Conservation (phyloP, 805 yeast genomes). For the Saccharomycopsis sp. region DNA sequence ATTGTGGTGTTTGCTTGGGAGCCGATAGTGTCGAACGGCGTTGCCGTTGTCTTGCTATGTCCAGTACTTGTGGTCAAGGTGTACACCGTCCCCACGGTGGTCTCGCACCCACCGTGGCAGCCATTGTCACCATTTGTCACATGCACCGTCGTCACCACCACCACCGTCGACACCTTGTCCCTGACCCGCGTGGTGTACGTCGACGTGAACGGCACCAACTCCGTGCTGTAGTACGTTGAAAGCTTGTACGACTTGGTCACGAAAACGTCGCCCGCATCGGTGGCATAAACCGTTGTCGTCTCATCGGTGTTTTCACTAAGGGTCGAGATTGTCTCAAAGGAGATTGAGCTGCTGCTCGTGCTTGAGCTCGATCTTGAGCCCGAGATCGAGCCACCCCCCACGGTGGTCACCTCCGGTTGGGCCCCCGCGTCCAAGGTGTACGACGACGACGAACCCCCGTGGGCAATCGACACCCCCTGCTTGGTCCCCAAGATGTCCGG, state of each 20-base stretch:
- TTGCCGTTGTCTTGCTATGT: too few species aligned
- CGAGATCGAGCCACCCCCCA: constrained; percentile 6
- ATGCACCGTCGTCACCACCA: constrained; percentile 15
- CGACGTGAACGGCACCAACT: constrained; percentile 13
- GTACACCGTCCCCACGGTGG: constrained; percentile 13
- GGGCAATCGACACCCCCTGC: constrained; percentile 15
- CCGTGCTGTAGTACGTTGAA: constrained; percentile 13
- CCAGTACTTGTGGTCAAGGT: too few species aligned
- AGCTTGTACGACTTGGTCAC: constrained; percentile 10
- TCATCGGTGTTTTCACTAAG: not conserved
- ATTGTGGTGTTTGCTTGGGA: not conserved
- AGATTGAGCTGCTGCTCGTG: not conserved
- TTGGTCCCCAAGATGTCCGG: constrained; percentile 18
- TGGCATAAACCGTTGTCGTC: constrained; percentile 6
- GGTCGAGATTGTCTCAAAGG: not conserved
- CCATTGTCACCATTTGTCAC: too few species aligned
- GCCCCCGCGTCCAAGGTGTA: constrained; percentile 1
- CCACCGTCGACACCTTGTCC: constrained; percentile 9
- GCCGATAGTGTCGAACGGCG: too few species aligned
- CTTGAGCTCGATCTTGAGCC: not conserved
- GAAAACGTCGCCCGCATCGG: constrained; percentile 1
- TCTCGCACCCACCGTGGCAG: constrained; percentile 3
- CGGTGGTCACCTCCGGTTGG: not conserved
- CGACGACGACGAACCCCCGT: constrained; percentile 10
- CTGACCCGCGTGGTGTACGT: constrained; percentile 6